Evolutionary conservation across 345 rosid genomes (phyloP), one percentile per base, ranked within the genome.

Genomic region (Hypericum androsaemum): DNA sequence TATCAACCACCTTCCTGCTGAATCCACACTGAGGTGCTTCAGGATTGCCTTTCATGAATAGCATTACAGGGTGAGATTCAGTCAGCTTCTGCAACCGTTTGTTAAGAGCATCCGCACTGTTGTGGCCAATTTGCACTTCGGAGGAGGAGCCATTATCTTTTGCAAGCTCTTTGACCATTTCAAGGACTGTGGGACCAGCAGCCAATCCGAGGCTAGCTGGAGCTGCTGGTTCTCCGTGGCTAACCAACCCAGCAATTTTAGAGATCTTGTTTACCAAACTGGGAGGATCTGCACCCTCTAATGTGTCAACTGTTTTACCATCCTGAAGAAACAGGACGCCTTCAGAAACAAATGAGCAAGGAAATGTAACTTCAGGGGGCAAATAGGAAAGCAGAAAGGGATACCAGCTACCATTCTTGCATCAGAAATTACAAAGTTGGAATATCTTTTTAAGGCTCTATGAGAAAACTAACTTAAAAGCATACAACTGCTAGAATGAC

Each of bases 121-220:
- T 50, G 9, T 47, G 60, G 44, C 64, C 77, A 49, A 74, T 65
- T 38, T 70, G 72, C 46, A 66, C 79, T 60, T 60, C 68, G 44
- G 56, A 57, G 16, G 75, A 63, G 35, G 83, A 64, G 54, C 67
- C 73, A 40, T 73, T 72, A 57, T 74, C 86, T 72, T 75, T 74
- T 37, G 82, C 83, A 41, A 83, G 57, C 70, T 77, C 95, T 64
- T 82, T 74, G 41, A 94, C 79, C 1, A 84, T 61, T 72, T 88
- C 92, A 43, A 94, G 84, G 63, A 88, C 50, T 37, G 70, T 65
- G 13, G 95, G 77, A 12, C 92, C 99, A 39, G 97, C 97, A 67
- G 97, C 97, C 80, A 94, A 66, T 14, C 95, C 99, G 50, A 88
- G 83, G 77, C 99, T 94, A 53, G 99, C 95, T 54, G 97, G 99